Conservation (phyloP, 352 stramenopile genomes). For the Pythium scleroteichum region DNA sequence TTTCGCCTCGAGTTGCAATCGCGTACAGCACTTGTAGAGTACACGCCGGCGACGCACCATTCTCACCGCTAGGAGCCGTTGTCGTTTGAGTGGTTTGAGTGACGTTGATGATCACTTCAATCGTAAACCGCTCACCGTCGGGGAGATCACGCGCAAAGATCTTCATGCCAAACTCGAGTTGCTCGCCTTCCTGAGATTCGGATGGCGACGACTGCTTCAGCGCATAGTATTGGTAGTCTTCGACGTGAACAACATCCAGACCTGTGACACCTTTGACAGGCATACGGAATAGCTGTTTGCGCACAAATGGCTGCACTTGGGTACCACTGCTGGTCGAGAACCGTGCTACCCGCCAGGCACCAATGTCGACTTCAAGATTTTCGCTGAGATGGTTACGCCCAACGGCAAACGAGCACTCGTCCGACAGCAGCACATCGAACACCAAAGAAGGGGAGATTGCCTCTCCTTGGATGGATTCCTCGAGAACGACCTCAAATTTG, state of each 20-base stretch:
- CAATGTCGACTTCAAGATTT: constrained; percentile 67
- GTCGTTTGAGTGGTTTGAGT: constrained; percentile 4
- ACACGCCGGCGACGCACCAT: background rate
- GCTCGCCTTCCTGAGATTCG: constrained; percentile 13
- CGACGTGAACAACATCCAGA: constrained; percentile 45
- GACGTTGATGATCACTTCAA: constrained; percentile 31
- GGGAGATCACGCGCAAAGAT: constrained; percentile 49
- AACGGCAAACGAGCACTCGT: constrained; percentile 58
- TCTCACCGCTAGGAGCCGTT: background rate
- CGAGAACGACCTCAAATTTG: constrained; percentile 48
- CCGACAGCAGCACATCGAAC: constrained; percentile 57
- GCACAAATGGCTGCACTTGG: constrained; percentile 30
- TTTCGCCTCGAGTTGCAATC: constrained; percentile 2
- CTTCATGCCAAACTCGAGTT: constrained; percentile 74
- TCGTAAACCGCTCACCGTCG: constrained; percentile 58
- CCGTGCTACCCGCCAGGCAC: constrained; percentile 40
- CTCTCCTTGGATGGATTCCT: constrained; percentile 42
- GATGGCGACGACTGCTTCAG: constrained; percentile 15
- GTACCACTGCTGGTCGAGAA: constrained; percentile 4
- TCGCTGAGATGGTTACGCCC: constrained; percentile 35
- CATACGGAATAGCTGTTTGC: constrained; percentile 65
- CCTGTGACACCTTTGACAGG: constrained; percentile 45
- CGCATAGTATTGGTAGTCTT: constrained; percentile 66
- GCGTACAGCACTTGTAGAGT: constrained; percentile 48
- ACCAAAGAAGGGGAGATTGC: constrained; percentile 47